Conservation (phyloP, 805 yeast species). For the Yarrowia sp. region DNA sequence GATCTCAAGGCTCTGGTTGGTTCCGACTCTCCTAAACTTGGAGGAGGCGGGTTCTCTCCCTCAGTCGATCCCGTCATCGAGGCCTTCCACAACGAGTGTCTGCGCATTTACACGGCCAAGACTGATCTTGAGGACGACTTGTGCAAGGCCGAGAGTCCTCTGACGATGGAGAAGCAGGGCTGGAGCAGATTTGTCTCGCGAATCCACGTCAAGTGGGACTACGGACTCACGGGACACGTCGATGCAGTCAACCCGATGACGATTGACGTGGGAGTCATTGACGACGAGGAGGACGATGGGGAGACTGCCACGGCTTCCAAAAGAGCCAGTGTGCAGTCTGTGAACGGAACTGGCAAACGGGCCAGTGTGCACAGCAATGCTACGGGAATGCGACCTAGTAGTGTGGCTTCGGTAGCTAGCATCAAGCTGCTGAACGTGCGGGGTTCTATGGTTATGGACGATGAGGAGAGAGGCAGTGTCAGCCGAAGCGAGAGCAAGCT, state of each 20-base stretch:
- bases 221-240: slow-evolving; percentile 20
- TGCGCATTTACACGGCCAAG: slow-evolving; percentile 7
- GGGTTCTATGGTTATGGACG: slow-evolving; percentile 1
- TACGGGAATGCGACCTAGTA: neutral
- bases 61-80: slow-evolving; percentile 8
- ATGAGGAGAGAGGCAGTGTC: neutral
- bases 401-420: slow-evolving; percentile 4
- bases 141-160: neutral
- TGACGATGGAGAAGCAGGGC: slow-evolving; percentile 11
- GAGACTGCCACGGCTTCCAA: neutral
- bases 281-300: slow-evolving; percentile 28
- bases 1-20: slow-evolving; percentile 7
- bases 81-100: slow-evolving; percentile 19
- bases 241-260: slow-evolving; percentile 15
- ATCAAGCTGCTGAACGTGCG: slow-evolving; percentile 5
- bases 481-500: neutral
- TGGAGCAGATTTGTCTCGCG: neutral
- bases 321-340: neutral
- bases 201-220: slow-evolving; percentile 20
- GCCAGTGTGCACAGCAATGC: slow-evolving; percentile 34
- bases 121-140: slow-evolving; percentile 6
- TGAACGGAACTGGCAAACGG: neutral
- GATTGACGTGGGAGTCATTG: slow-evolving; percentile 29
- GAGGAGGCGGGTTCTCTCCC: neutral
- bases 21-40: neutral